phyloP scores from a whole-genome alignment of 805 yeast genomes.

The Sungouiella thailandica region DNA sequence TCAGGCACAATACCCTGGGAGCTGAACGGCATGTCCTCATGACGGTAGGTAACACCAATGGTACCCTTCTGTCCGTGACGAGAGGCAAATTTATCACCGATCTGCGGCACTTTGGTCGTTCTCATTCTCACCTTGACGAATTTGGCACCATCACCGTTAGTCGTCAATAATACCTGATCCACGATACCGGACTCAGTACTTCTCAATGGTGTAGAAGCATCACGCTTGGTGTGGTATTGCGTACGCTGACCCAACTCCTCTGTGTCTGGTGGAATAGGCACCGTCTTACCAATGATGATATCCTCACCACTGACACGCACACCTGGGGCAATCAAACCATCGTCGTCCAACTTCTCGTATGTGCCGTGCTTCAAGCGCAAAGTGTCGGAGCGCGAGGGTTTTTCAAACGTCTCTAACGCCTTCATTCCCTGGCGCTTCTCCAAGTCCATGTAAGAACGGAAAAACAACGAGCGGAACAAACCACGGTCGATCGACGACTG shows the following conservation, averaged over 20 bases:
- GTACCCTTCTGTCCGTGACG: constrained; percentile 97
- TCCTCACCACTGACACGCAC: constrained; percentile 98
- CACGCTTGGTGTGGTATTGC: constrained; percentile 96
- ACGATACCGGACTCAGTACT: constrained; percentile 97
- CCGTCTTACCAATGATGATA: constrained; percentile 96
- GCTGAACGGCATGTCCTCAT: constrained; percentile 93
- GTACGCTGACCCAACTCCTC: constrained; percentile 99
- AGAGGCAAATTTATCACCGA: constrained; percentile 97
- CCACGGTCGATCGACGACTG: constrained; percentile 97
- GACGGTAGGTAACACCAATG: constrained; percentile 96
- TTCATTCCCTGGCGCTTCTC: constrained; percentile 98
- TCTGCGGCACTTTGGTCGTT: constrained; percentile 97
- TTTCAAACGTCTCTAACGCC: constrained; percentile 95
- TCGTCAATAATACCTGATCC: constrained; percentile 93
- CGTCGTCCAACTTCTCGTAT: constrained; percentile 96
- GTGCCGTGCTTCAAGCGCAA: constrained; percentile 96
- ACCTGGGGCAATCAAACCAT: constrained; percentile 97
- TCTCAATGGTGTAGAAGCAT: constrained; percentile 96
- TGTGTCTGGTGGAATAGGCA: constrained; percentile 98
- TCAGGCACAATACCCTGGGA: constrained; percentile 92
- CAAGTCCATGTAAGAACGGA: constrained; percentile 97
- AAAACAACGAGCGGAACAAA: constrained; percentile 89
- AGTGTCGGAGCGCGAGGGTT: constrained; percentile 92
- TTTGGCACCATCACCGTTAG: constrained; percentile 96
- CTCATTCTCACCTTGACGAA: constrained; percentile 98